Base-by-base conservation (phyloP, 495 filamentous ascomycete species). In the Penicillium turbatum region DNA sequence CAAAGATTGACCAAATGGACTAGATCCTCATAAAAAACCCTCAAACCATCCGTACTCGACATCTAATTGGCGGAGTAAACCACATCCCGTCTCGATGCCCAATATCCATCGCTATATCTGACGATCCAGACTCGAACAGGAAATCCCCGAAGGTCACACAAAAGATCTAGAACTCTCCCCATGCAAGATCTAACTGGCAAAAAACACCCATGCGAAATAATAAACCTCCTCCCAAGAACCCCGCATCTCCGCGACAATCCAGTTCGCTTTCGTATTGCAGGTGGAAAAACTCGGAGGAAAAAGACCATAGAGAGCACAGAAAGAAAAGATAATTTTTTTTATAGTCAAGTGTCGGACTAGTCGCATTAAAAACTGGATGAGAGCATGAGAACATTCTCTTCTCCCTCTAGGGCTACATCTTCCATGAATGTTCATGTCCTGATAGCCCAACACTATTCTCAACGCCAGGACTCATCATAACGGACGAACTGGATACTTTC, bases 281-380 rank as follows among this genome's bases (percentile, higher is more conserved):
- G 51, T 59, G 54, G 57, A 53, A 55, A n/a, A 35, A 51, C 8
- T 51, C 63, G 63, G 63, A 65, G 43, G 50, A 46, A 37, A 56
- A 9, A 29, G 42, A 32, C 29, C 10, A 31, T 30, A 46, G 13
- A 40, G 17, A 46, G 11, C 24, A 17, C 1, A 37, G n/a, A 7
- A 26, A 13, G 2, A 35, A 49, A 49, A 40, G n/a, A n/a, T n/a
- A n/a, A n/a, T n/a, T n/a, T n/a, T n/a, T 31, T 40, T 27, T 41
- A 40, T 36, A 49, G 21, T 49, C 44, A 48, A 43, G 36, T 12
- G 48, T 56, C 60, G 49, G 60, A 60, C 63, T 56, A 53, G 63
- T 42, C 47, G 56, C 21, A 35, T 61, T 66, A 54, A 36, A 56
- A 66, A 66, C 43, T 8, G 37, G 15, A 15, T 6, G 36, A 58